These are phyloP conservation scores for Helotiales sp. DNA, from an alignment of 2,329 filamentous ascomycete species.

Conservation along the genomic window DNA sequence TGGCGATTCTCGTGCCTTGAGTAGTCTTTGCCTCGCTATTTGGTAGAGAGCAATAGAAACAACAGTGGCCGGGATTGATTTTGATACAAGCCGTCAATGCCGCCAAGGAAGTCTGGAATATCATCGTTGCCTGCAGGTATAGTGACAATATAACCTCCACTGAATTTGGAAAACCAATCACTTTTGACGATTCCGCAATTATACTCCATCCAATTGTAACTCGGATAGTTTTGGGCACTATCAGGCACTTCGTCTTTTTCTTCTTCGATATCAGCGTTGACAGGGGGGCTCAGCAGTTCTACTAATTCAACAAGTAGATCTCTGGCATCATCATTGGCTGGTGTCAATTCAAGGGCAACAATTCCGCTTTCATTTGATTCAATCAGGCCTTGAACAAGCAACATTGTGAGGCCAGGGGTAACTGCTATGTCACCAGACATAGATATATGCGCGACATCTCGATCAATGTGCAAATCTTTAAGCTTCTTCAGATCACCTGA, in stretches of 20 bases:
- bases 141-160: neutral
- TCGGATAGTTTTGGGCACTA: neutral
- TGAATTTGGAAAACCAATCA: neutral
- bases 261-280: neutral
- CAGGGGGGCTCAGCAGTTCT: neutral
- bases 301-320: neutral
- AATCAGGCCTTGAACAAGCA: neutral
- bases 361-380: neutral
- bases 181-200: neutral
- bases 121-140: neutral
- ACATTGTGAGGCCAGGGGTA: neutral
- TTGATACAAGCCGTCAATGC: neutral
- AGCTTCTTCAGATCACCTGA: neutral
- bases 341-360: neutral
- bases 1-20: no score
- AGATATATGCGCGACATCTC: neutral
- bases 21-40: neutral
- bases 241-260: neutral
- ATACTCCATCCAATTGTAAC: neutral
- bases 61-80: neutral
- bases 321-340: neutral
- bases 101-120: neutral
- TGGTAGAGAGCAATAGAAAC: neutral
- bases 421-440: neutral
- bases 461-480: neutral